phyloP scores from a whole-genome alignment of 1,284 basidiomycete species.

The Sporisorium graminicola region DNA sequence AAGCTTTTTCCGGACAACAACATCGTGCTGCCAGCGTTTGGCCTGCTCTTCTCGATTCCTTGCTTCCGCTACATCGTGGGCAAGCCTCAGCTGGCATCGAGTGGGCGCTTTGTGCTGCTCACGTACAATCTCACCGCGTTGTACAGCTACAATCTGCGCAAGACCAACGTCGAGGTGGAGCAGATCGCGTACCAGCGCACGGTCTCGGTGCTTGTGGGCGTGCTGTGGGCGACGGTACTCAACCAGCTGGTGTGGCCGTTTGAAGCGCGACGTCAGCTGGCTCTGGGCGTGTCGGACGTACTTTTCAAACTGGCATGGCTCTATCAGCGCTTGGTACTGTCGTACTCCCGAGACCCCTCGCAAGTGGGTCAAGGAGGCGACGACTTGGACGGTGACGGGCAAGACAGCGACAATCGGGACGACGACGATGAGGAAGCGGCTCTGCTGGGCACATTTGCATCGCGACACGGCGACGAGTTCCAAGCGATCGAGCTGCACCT shows the following conservation, averaged over 20 bases:
- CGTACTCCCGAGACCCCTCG: constrained; percentile 53
- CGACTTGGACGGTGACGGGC: constrained; percentile 14
- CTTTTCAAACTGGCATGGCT: constrained; percentile 65
- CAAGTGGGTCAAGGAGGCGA: constrained; percentile 10
- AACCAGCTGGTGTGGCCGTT: constrained; percentile 94
- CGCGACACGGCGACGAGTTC: constrained; percentile 51
- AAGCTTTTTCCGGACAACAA: constrained; percentile 80
- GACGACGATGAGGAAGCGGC: constrained; percentile 49
- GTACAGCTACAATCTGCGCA: constrained; percentile 80
- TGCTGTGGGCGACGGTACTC: constrained; percentile 88
- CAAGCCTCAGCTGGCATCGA: constrained; percentile 70
- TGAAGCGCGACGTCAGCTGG: constrained; percentile 88
- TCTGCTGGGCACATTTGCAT: constrained; percentile 32
- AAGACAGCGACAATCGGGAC: constrained; percentile 10
- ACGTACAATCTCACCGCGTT: constrained; percentile 88
- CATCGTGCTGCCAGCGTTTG: constrained; percentile 82
- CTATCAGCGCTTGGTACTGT: constrained; percentile 62
- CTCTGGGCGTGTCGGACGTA: constrained; percentile 82
- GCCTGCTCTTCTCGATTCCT: constrained; percentile 89
- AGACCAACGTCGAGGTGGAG: constrained; percentile 78
- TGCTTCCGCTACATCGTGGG: constrained; percentile 92
- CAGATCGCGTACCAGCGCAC: constrained; percentile 83
- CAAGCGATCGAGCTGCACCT: constrained; percentile 87
- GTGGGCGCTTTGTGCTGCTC: constrained; percentile 63
- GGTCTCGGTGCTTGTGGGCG: constrained; percentile 84